These are phyloP conservation scores for Sporisorium scitamineum DNA, from an alignment of 1,284 basidiomycete species.

Conservation along the genomic window DNA sequence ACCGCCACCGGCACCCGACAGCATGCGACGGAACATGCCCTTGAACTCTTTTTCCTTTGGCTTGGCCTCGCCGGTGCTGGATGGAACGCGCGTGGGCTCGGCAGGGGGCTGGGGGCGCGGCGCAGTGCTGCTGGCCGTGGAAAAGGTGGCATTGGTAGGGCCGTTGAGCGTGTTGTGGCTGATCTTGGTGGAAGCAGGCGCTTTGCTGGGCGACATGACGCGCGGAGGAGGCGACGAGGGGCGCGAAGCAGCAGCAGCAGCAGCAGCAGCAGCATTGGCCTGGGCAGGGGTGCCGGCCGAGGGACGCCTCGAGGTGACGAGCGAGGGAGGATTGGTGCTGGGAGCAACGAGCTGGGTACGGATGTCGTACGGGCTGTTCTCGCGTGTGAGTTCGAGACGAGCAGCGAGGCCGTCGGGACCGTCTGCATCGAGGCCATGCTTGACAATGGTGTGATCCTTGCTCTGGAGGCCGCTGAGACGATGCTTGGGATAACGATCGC, in stretches of 20 bases:
- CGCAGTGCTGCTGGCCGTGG: slow-evolving; percentile 7
- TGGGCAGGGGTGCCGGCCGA: slow-evolving; percentile 16
- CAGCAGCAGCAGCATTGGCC: slow-evolving; percentile 9
- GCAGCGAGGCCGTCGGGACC: slow-evolving; percentile 30
- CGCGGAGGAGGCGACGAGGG: slow-evolving; percentile 55
- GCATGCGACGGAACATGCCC: slow-evolving; percentile 66
- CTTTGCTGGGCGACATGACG: slow-evolving; percentile 59
- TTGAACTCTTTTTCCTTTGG: slow-evolving; percentile 59
- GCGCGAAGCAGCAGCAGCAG: slow-evolving; percentile 23
- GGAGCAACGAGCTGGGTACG: slow-evolving; percentile 29
- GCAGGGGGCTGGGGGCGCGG: slow-evolving; percentile 15
- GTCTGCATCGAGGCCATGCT: slow-evolving; percentile 46
- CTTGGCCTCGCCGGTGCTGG: slow-evolving; percentile 34
- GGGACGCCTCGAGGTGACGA: slow-evolving; percentile 34
- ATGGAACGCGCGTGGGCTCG: slow-evolving; percentile 23
- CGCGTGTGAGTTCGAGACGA: slow-evolving; percentile 55
- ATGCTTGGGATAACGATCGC: slow-evolving; percentile 57
- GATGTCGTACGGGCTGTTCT: slow-evolving; percentile 54
- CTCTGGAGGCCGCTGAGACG: slow-evolving; percentile 60
- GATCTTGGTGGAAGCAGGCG: slow-evolving; percentile 46
- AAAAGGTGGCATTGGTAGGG: slow-evolving; percentile 17
- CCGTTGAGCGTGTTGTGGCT: slow-evolving; percentile 42
- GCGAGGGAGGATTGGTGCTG: slow-evolving; percentile 36
- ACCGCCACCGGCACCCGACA: slow-evolving; percentile 47
- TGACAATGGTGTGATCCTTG: slow-evolving; percentile 59